Conservation (phyloP, 2,329 filamentous ascomycete species). For the Ceratocystis papillata region DNA sequence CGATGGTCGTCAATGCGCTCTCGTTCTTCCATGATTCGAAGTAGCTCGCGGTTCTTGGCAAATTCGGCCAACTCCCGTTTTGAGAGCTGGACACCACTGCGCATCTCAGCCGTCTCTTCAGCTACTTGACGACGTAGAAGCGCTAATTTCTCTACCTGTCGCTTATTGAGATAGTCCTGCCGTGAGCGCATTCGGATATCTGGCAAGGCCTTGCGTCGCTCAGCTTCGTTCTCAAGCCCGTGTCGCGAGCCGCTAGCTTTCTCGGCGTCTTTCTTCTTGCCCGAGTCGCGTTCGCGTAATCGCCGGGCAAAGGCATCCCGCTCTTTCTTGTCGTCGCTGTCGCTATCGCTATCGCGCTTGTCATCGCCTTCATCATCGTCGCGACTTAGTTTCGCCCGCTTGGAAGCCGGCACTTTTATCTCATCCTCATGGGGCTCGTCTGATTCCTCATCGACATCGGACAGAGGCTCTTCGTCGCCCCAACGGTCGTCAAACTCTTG, state of each 20-base stretch:
- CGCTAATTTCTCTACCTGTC: constrained; percentile 73
- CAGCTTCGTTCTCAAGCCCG: constrained; percentile 44
- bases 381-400: constrained; percentile 52
- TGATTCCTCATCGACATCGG: constrained; percentile 34
- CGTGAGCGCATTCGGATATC: constrained; percentile 74
- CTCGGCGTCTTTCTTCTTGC: constrained; percentile 51
- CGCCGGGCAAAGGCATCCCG: constrained; percentile 71
- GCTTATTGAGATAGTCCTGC: constrained; percentile 87
- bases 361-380: constrained; percentile 37
- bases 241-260: constrained; percentile 38
- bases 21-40: constrained; percentile 73
- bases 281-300: constrained; percentile 60
- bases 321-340: constrained; percentile 52
- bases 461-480: constrained; percentile 61
- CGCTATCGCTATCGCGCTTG: background rate
- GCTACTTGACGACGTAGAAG: constrained; percentile 82
- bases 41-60: constrained; percentile 70
- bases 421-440: constrained; percentile 41
- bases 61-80: constrained; percentile 78
- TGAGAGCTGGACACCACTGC: constrained; percentile 63
- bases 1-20: constrained; percentile 80
- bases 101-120: constrained; percentile 73
- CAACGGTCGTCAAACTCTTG: constrained; percentile 61
- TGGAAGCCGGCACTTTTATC: constrained; percentile 58
- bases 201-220: constrained; percentile 60